Conservation (phyloP, 2,329 filamentous ascomycete genomes). For the Fusarium setosum region DNA sequence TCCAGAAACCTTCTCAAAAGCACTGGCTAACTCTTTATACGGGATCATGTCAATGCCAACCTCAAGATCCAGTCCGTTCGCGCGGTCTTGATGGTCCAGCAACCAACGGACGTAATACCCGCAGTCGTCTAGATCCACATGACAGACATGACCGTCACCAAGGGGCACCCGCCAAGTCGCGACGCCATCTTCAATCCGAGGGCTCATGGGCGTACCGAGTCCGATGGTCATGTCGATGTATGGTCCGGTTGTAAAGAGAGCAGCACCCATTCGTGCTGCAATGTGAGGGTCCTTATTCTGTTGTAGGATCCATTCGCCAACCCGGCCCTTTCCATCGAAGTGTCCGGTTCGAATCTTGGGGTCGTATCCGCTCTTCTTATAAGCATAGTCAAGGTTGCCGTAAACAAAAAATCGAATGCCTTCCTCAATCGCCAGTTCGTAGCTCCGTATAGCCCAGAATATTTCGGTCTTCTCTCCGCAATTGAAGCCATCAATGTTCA, state of each 20-base stretch:
- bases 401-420: slow-evolving; percentile 56
- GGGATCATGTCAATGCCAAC: slow-evolving; percentile 10
- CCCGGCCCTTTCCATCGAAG: slow-evolving; percentile 59
- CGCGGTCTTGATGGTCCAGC: slow-evolving; percentile 2
- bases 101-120: slow-evolving; percentile 24
- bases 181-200: slow-evolving; percentile 2
- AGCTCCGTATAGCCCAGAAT: slow-evolving; percentile 6
- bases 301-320: slow-evolving; percentile 57
- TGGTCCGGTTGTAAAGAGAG: slow-evolving; percentile 11
- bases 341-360: slow-evolving; percentile 59
- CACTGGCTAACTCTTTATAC: slow-evolving; percentile 2
- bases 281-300: slow-evolving; percentile 37
- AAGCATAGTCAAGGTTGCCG: slow-evolving; percentile 60
- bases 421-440: slow-evolving; percentile 18
- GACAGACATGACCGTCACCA: not conserved
- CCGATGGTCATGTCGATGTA: slow-evolving; percentile 22
- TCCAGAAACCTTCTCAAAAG: slow-evolving; percentile 20
- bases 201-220: not conserved
- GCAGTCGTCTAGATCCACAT: slow-evolving; percentile 27
- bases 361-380: slow-evolving; percentile 60
- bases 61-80: slow-evolving; percentile 16
- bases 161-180: slow-evolving; percentile 26
- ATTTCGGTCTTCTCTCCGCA: slow-evolving; percentile 26
- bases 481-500: not conserved
- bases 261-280: slow-evolving; percentile 4